Conservation (phyloP, 345 rosid species). For the Eucalyptus camaldulensis region DNA sequence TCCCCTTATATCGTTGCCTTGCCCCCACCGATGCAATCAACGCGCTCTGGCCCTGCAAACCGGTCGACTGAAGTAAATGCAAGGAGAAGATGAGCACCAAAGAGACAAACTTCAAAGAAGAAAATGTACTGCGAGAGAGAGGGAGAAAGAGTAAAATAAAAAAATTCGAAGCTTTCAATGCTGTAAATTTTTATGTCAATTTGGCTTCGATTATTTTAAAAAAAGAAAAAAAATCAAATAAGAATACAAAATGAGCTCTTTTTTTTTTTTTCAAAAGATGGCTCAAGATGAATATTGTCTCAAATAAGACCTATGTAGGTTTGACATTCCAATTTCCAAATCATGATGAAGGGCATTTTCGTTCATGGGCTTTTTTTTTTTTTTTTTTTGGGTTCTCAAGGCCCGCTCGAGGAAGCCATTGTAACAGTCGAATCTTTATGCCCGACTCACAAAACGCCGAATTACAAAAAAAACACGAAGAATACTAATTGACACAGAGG, state of each 20-base stretch:
- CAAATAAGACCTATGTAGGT: too few species aligned
- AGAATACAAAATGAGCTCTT: too few species aligned
- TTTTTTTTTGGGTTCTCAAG: too few species aligned
- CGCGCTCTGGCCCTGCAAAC: neutral
- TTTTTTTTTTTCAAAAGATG: too few species aligned
- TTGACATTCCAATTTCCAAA: too few species aligned
- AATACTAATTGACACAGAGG: neutral
- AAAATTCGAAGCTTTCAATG: neutral
- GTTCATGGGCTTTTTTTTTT: too few species aligned
- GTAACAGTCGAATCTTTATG: neutral
- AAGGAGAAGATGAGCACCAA: neutral
- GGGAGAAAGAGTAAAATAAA: neutral
- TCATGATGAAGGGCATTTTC: too few species aligned
- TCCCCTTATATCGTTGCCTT: neutral
- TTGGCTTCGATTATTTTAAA: neutral
- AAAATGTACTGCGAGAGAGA: neutral
- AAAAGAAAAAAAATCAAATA: neutral
- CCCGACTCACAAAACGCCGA: neutral
- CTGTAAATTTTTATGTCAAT: neutral
- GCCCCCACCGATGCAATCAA: neutral
- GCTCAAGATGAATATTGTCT: too few species aligned
- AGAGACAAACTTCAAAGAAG: neutral
- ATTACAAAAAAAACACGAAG: neutral
- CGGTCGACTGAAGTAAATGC: neutral
- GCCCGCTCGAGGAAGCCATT: conserved; percentile 65